Evolutionary conservation across 352 stramenopile genomes (phyloP), one percentile per base, ranked within the genome.

Genomic region (Globisporangium echinulatum): DNA sequence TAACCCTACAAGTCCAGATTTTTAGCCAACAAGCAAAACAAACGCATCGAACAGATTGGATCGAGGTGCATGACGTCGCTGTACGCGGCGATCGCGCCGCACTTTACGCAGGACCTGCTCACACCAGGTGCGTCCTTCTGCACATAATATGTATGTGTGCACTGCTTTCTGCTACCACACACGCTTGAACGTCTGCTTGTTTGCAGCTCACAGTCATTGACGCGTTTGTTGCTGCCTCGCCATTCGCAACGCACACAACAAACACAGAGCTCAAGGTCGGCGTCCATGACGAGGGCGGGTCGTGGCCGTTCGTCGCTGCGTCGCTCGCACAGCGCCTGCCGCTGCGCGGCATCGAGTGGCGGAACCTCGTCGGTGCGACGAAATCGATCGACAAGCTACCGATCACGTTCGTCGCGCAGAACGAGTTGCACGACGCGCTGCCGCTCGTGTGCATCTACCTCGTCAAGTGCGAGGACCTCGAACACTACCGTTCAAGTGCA

Each of bases 381-480:
- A 61, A 63, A 49, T 56, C 56, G 59, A 58, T 70, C 36, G 63
- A 67, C 19, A 68, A 71, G 13, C 53, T 69, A 52, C 76, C 81
- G 49, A 55, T 88, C 8, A 69, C 80, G 9, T 85, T 75, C 49
- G 56, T 95, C 7, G 49, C 55, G 19, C 54, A 67, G 49, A 61
- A 59, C 38, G 58, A 59, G 56, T 50, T 69, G 37, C 25, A 33
- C 25, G 60, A 65, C 5, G 65, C 72, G 40, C 54, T 66, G 56
- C 74, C 81, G 54, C 64, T 88, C 9, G 70, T 88, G 14, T 84
- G 71, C 49, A 52, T 95, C 25, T 95, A 91, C 58, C 61, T 95
- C 46, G 80, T 91, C 42, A 92, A 90, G 64, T 95, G 85, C 62
- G 85, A 95, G 59, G 83, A 95, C 63, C 70, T 87, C 51, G 82